phyloP scores from a whole-genome alignment of 2,329 filamentous ascomycete genomes.

The Dactylella cylindrospora region DNA sequence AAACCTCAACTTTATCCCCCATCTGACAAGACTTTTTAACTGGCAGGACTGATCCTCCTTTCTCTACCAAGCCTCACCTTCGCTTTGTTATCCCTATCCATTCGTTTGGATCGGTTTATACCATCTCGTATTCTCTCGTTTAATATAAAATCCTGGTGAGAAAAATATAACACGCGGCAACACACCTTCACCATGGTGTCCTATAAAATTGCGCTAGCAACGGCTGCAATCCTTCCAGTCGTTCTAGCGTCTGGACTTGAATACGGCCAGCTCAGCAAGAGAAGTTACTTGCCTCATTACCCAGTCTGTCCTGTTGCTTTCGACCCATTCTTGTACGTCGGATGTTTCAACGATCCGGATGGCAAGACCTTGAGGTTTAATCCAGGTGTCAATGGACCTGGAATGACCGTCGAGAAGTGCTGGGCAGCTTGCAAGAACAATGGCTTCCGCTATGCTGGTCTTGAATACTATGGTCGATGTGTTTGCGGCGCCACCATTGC shows the following conservation, averaged over 20 bases:
- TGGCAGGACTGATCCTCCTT: conserved; percentile 22
- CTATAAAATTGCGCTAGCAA: conserved; percentile 17
- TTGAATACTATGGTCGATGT: conserved; percentile 34
- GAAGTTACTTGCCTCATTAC: conserved; percentile 32
- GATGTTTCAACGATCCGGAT: conserved; percentile 25
- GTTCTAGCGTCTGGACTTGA: conserved; percentile 19
- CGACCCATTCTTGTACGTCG: conserved; percentile 9
- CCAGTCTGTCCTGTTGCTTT: conserved; percentile 31
- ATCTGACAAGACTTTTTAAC: conserved; percentile 7
- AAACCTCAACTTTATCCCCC: conserved; percentile 22
- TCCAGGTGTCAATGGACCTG: conserved; percentile 26
- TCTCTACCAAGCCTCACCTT: conserved; percentile 3
- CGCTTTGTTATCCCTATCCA: neutral
- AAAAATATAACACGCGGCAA: too few species aligned
- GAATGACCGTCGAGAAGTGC: conserved; percentile 38
- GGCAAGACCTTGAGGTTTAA: conserved; percentile 32
- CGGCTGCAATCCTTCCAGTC: conserved; percentile 23
- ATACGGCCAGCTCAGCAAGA: conserved; percentile 12
- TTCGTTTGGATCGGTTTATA: conserved; percentile 9
- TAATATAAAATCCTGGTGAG: too few species aligned
- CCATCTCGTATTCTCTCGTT: conserved; percentile 20
- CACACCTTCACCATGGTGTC: conserved; percentile 20
- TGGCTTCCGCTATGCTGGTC: conserved; percentile 31
- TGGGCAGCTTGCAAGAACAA: conserved; percentile 38
- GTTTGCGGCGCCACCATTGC: conserved; percentile 23